Evolutionary conservation across 192 early-diverging fungal species (phyloP).

Genomic region (Backusella westeae): DNA sequence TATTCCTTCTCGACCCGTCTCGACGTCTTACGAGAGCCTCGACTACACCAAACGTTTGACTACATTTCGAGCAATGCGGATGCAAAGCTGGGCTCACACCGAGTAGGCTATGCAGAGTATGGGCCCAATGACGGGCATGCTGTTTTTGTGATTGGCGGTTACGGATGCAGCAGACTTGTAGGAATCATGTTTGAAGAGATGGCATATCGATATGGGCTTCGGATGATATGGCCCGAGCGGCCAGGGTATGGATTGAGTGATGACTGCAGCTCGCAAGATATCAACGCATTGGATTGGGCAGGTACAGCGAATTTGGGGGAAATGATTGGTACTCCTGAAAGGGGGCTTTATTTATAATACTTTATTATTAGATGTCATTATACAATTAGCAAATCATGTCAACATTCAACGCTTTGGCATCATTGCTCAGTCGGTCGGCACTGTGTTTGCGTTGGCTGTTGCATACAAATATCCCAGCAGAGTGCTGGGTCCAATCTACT

Average conservation of each 20-base stretch:
- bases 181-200: conserved; percentile 44
- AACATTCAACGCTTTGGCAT: conserved; percentile 19
- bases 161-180: conserved; percentile 36
- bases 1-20: background rate
- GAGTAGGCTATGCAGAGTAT: conserved; percentile 39
- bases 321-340: background rate
- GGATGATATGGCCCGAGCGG: conserved; percentile 42
- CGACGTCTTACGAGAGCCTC: conserved; percentile 20
- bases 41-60: conserved; percentile 30
- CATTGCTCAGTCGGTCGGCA: conserved; percentile 42
- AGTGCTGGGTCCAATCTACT: conserved; percentile 30
- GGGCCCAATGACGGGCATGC: conserved; percentile 27
- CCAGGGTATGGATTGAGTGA: conserved; percentile 40
- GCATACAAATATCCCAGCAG: conserved; percentile 23
- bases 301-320: conserved; percentile 9
- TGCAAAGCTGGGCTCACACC: conserved; percentile 10
- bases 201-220: conserved; percentile 23
- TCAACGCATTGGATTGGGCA: conserved; percentile 39
- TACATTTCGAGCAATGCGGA: conserved; percentile 1
- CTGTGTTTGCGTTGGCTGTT: conserved; percentile 38
- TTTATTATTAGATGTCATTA: conserved; percentile 28
- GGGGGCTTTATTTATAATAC: background rate
- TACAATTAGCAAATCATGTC: conserved; percentile 35
- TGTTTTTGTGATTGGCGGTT: conserved; percentile 37
- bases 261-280: conserved; percentile 28